These are phyloP conservation scores for Scheffersomyces illinoinensis DNA, from an alignment of 1,139 yeast genomes.

Conservation along the genomic window DNA sequence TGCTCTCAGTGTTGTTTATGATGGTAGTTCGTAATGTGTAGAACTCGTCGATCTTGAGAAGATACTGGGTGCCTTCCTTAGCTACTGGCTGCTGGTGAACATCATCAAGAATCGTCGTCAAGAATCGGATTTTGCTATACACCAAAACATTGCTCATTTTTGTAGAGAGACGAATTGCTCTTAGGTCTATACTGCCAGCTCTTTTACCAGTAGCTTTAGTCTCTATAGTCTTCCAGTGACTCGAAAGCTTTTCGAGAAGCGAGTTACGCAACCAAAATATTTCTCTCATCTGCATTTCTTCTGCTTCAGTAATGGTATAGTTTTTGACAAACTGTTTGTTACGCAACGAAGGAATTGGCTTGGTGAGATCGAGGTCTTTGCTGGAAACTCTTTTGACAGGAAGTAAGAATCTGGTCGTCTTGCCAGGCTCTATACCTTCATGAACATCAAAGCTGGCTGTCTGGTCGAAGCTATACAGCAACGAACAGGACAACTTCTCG, in stretches of 20 bases:
- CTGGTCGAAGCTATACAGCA: slow-evolving; percentile 18
- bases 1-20: slow-evolving; percentile 39
- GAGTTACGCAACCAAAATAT: slow-evolving; percentile 80
- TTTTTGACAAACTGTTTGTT: slow-evolving; percentile 74
- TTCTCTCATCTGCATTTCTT: slow-evolving; percentile 56
- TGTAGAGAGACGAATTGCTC: slow-evolving; percentile 62
- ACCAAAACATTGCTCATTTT: slow-evolving; percentile 53
- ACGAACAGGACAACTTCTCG: slow-evolving; percentile 31
- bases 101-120: slow-evolving; percentile 11
- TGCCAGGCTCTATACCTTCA: slow-evolving; percentile 44
- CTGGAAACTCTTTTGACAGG: slow-evolving; percentile 63
- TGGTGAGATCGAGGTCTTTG: slow-evolving; percentile 41
- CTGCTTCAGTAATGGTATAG: slow-evolving; percentile 53
- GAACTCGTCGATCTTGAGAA: slow-evolving; percentile 44
- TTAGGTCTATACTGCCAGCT: slow-evolving; percentile 61
- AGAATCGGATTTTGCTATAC: slow-evolving; percentile 27
- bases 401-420: slow-evolving; percentile 62
- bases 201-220: slow-evolving; percentile 23
- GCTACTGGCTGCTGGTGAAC: slow-evolving; percentile 5
- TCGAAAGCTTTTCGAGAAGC: slow-evolving; percentile 57
- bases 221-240: slow-evolving; percentile 55
- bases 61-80: slow-evolving; percentile 19
- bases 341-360: slow-evolving; percentile 72
- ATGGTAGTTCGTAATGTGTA: slow-evolving; percentile 50
- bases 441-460: slow-evolving; percentile 18